These are phyloP conservation scores for Saccharomycopsis capsularis DNA, from an alignment of 805 yeast genomes.

Conservation along the genomic window DNA sequence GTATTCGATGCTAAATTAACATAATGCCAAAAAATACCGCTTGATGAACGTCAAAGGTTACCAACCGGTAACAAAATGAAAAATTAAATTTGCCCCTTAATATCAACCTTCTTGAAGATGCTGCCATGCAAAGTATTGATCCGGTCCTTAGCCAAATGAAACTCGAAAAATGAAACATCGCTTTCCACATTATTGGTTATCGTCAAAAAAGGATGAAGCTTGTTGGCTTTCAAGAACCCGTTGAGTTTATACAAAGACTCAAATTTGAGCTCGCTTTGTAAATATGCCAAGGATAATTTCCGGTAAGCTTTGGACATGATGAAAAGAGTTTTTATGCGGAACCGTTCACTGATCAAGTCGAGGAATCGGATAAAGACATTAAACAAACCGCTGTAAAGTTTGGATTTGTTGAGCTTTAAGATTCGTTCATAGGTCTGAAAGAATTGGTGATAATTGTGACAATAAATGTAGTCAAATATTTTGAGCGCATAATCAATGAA, in stretches of 20 bases:
- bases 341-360: conserved; percentile 49
- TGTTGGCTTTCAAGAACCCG: conserved; percentile 36
- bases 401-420: conserved; percentile 34
- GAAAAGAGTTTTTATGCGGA: conserved; percentile 50
- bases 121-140: conserved; percentile 33
- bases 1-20: too few species aligned
- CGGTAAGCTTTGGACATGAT: conserved; percentile 52
- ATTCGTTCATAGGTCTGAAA: conserved; percentile 38
- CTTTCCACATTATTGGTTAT: conserved; percentile 23
- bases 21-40: too few species aligned
- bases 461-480: conserved; percentile 30
- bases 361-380: conserved; percentile 31
- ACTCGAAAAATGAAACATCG: conserved; percentile 28
- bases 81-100: conserved; percentile 72
- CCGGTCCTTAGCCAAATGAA: conserved; percentile 30
- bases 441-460: conserved; percentile 47
- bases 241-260: conserved; percentile 23
- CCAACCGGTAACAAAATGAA: too few species aligned
- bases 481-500: conserved; percentile 29
- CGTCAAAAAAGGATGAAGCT: conserved; percentile 30
- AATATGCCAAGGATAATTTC: conserved; percentile 35
- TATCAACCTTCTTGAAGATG: conserved; percentile 59
- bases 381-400: conserved; percentile 5
- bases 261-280: conserved; percentile 37
- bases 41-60: too few species aligned